Evolutionary conservation across 108 stramenopile genomes (phyloP).

Genomic region (Cylindrotheca closterium): DNA sequence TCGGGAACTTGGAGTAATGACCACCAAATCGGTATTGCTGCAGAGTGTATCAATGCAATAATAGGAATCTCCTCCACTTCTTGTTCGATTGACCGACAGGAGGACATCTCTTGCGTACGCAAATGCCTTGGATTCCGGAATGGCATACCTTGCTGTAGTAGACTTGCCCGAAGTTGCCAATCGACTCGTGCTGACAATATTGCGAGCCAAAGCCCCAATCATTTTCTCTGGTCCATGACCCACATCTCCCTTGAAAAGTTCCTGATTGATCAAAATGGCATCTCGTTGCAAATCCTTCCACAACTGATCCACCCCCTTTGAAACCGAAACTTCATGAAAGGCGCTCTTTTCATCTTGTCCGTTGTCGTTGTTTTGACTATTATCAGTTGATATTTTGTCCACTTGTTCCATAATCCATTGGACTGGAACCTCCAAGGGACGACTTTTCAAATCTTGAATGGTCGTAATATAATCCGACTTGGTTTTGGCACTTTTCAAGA

Average conservation of each 20-base stretch:
- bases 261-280: conserved; percentile 71
- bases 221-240: conserved; percentile 79
- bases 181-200: conserved; percentile 54
- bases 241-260: conserved; percentile 55
- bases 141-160: conserved; percentile 19
- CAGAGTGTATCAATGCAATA: conserved; percentile 79
- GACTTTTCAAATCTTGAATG: conserved; percentile 27
- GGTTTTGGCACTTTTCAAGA: conserved; percentile 41
- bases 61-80: conserved; percentile 83
- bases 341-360: conserved; percentile 12
- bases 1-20: conserved; percentile 63
- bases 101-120: conserved; percentile 78
- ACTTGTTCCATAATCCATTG: conserved; percentile 75
- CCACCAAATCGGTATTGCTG: conserved; percentile 66
- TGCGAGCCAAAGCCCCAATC: conserved; percentile 57
- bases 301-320: conserved; percentile 61
- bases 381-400: conserved; percentile 17
- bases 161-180: conserved; percentile 10
- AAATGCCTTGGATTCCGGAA: conserved; percentile 71
- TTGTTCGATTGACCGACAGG: conserved; percentile 73
- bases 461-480: conserved; percentile 60
- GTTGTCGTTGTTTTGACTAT: background rate
- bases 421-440: conserved; percentile 64
- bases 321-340: conserved; percentile 55
- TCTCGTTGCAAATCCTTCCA: conserved; percentile 82